Evolutionary conservation across 805 yeast species (phyloP), one percentile per base, ranked within the genome.

Genomic region (Starmerella apis): DNA sequence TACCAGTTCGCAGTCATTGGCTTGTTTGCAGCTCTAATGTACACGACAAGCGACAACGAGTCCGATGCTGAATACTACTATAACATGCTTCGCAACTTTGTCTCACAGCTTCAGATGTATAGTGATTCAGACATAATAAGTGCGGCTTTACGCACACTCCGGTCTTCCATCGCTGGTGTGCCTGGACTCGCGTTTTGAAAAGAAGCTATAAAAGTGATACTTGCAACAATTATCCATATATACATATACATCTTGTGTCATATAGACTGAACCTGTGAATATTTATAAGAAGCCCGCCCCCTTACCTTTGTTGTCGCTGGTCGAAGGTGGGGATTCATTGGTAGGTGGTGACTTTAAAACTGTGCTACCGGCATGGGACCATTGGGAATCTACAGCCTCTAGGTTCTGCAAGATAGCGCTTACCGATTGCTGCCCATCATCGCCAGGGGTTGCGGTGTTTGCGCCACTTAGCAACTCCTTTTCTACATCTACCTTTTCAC

Each of bases 1-100:
- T 74, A 83, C 13, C 86, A 85, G 60, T 78, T 88, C 55, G 79
- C 94, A 6, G 66, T 85, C 32, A 85, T 87, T 35, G 96, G 95
- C 2, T 78, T 90, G 0, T 88, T 88, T 71, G 95, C 95, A 0
- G 81, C 94, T 0, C 69, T 88, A 11, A 67, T 88, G 48, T 84
- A 75, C 59, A 80, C 81, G 14, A 83, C 95, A 0, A 70, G 92
- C 1, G 48, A 49, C 18, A 55, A 59, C 14, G 52, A 56, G 2
- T 85, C 80, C 48, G 95, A 86, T 60, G 74, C 82, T 0, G 70
- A 69, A 36, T 70, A 74, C 43, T 86, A 77, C 65, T 74, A 78
- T 58, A 83, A 79, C 54, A 81, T 81, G 55, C 74, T 88, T 25
- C 77, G 77, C 59, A 83, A 81, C 57, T 88, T 84, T 64, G 71